Base-by-base conservation (phyloP, 176 grass and related monocot genomes). In the Musa beccarii region DNA sequence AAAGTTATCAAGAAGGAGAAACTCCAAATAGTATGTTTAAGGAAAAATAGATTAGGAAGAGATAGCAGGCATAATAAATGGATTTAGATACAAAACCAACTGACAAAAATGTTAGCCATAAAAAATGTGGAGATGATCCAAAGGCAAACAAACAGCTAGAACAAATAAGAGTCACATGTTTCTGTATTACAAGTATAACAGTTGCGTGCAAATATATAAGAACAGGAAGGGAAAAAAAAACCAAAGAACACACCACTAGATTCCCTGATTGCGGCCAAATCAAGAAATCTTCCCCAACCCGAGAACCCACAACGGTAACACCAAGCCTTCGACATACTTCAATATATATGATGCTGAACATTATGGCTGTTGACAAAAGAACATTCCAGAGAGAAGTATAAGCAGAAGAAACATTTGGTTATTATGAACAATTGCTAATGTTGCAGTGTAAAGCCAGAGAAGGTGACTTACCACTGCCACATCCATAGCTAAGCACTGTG, bases 311-410 rank as follows among this genome's bases (percentile, higher is more conserved):
- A 64, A 86, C 73, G 17, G 66, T 81, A 66, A 86, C 57, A 71
- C 84, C 84, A 22, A 86, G 84, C 43, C 79, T 86, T 73, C 53
- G 72, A 53, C 78, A 86, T 63, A 86, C 77, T 76, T 86, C 84
- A 75, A 86, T 81, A 76, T 86, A 86, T 63, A 86, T 71, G 51
- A 86, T 50, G 20, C 84, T 86, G 56, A 86, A 68, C 79, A 86
- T 73, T 63, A 86, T 86, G 69, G 73, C 84, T 86, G 84, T 72
- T 11, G 53, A 6, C 29, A 77, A 77, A 70, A 81, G 49, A 53
- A 72, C 24, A 59, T 56, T 25, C 51, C 26, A 49, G 13, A 53
- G 16, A 11, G 10, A 20, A 49, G 26, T 21, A 70, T 52, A 2
- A 77, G 75, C 24, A 14, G 49, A 24, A 63, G 16, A 63, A 21